These are phyloP conservation scores for Aegilops tauschii DNA, from an alignment of 176 grass and related monocot genomes.

Conservation along the genomic window DNA sequence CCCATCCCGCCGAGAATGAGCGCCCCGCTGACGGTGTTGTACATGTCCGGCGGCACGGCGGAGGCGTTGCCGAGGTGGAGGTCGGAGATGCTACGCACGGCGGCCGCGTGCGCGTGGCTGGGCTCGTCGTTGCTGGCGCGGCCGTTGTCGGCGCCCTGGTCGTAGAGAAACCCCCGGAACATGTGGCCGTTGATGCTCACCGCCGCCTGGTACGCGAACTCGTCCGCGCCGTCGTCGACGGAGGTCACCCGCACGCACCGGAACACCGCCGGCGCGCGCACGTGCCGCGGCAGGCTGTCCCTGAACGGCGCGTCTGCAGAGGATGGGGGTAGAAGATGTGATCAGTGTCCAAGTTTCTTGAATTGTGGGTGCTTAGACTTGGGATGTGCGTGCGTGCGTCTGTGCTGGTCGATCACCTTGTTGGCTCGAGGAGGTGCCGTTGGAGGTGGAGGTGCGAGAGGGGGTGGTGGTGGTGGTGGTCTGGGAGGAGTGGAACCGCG, in stretches of 20 bases:
- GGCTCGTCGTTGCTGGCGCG: slow-evolving; percentile 26
- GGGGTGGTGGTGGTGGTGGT: slow-evolving; percentile 55
- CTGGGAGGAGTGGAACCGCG: slow-evolving; percentile 59
- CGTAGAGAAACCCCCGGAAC: slow-evolving; percentile 93
- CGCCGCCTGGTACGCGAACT: slow-evolving; percentile 92
- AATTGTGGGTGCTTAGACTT: background rate
- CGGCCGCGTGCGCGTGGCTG: slow-evolving; percentile 8
- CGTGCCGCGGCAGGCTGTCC: slow-evolving; percentile 73
- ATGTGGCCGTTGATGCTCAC: slow-evolving; percentile 88
- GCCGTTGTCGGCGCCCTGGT: slow-evolving; percentile 64
- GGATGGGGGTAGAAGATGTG: background rate
- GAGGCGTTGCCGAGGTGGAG: slow-evolving; percentile 71
- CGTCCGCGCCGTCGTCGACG: slow-evolving; percentile 56
- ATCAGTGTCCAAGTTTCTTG: background rate
- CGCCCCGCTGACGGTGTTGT: slow-evolving; percentile 39
- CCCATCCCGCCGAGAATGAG: slow-evolving; percentile 61
- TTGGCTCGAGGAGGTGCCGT: slow-evolving; percentile 81
- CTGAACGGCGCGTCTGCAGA: slow-evolving; percentile 51
- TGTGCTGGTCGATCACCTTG: slow-evolving; percentile 50
- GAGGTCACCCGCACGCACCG: slow-evolving; percentile 87
- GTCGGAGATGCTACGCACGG: slow-evolving; percentile 69
- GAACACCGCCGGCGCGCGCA: slow-evolving; percentile 88
- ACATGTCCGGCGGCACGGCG: slow-evolving; percentile 40
- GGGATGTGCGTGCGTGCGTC: background rate
- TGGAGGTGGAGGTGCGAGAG: slow-evolving; percentile 49